Conservation (phyloP, 306 rosid species). For the Sophora flavescens region DNA sequence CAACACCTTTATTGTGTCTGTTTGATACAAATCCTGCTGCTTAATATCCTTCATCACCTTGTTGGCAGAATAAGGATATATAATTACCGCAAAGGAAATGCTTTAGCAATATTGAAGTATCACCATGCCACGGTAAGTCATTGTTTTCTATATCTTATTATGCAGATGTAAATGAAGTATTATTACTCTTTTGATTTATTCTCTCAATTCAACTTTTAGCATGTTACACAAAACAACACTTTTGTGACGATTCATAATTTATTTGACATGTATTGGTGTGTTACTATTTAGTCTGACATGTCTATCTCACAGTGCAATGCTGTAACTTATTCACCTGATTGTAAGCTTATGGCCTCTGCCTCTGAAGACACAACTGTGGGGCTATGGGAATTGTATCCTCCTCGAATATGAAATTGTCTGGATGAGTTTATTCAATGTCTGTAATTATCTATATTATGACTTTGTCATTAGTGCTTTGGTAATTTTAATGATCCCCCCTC, state of each 20-base stretch:
- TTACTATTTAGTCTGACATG: not conserved
- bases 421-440: not conserved
- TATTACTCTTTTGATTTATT: not conserved
- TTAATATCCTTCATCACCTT: constrained; percentile 32
- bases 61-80: constrained; percentile 80
- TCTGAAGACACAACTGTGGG: constrained; percentile 90
- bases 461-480: not conserved
- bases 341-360: constrained; percentile 89
- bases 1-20: not conserved
- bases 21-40: constrained; percentile 20
- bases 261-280: constrained; percentile 9
- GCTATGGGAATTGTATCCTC: constrained; percentile 93
- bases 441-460: not conserved
- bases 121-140: constrained; percentile 79
- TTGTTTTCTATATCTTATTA: constrained; percentile 38
- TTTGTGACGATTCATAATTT: not conserved
- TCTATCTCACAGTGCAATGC: constrained; percentile 76
- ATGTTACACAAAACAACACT: constrained; percentile 14
- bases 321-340: constrained; percentile 72
- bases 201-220: not conserved
- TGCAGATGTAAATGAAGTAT: constrained; percentile 4
- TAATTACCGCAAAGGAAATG: constrained; percentile 81
- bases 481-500: not conserved
- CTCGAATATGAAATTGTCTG: constrained; percentile 54
- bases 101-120: constrained; percentile 88